Evolutionary conservation across 495 filamentous ascomycete genomes (phyloP).

Genomic region (Acidomyces sp.): DNA sequence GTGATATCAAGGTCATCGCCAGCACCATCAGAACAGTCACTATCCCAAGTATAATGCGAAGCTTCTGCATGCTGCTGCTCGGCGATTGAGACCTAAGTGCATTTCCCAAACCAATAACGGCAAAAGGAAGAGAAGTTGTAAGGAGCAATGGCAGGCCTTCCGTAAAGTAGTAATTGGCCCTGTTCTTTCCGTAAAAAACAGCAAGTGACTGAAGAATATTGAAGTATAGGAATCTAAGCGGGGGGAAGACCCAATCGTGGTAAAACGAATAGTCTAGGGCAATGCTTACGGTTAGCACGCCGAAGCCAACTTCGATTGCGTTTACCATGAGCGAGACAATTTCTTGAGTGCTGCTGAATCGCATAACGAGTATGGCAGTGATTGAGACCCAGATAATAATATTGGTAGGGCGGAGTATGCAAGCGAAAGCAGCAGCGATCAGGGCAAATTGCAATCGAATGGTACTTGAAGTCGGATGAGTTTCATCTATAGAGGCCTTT

Average conservation of each 20-base stretch:
- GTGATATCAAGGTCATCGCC: conserved; percentile 62
- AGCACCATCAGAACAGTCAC: conserved; percentile 15
- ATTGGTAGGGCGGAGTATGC: conserved; percentile 84
- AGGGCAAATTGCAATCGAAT: too few relatives aligned
- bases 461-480: too few relatives aligned
- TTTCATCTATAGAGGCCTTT: too few relatives aligned
- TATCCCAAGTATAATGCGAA: conserved; percentile 3
- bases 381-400: conserved; percentile 56
- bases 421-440: conserved; percentile 47
- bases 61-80: not conserved
- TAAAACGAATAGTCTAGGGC: conserved; percentile 74
- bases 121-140: conserved; percentile 70
- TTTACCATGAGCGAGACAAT: conserved; percentile 41
- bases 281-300: conserved; percentile 48
- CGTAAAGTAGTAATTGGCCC: conserved; percentile 82
- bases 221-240: conserved; percentile 78
- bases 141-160: conserved; percentile 83
- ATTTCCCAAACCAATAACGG: conserved; percentile 50
- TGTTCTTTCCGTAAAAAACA: conserved; percentile 84
- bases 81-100: conserved; percentile 22
- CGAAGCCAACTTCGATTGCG: conserved; percentile 54
- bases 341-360: not conserved
- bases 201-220: conserved; percentile 79
- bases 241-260: conserved; percentile 77
- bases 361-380: not conserved